A percentile compares a stretch with the other conserved stretches of the same genome.
Evolutionary conservation across 495 filamentous ascomycete genomes (phyloP).

Genomic region (Tuber calosporum): DNA sequence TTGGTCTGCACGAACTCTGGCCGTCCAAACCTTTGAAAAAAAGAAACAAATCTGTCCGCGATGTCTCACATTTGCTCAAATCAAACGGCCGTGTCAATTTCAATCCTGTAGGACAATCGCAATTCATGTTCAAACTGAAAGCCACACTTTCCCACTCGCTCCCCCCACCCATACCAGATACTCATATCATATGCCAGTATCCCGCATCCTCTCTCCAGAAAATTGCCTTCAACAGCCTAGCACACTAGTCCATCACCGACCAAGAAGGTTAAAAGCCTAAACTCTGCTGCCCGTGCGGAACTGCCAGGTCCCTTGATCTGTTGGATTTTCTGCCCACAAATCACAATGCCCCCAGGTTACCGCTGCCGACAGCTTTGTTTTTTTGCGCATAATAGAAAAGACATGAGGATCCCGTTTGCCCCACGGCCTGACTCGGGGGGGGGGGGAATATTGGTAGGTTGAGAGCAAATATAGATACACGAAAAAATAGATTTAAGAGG

Average conservation of each 20-base stretch:
- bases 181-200: not conserved
- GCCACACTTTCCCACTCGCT: not conserved
- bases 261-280: not conserved
- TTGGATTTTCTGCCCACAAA: not conserved
- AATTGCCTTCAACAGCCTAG: not conserved
- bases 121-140: not conserved
- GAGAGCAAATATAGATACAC: conserved; percentile 15
- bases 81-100: not conserved
- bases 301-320: not conserved
- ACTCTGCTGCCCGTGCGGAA: not conserved
- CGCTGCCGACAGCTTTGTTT: not conserved
- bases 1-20: too few relatives aligned
- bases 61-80: not conserved
- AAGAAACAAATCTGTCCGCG: not conserved
- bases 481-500: conserved; percentile 1
- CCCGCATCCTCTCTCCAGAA: not conserved
- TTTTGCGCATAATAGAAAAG: not conserved
- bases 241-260: not conserved
- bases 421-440: not conserved
- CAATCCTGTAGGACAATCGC: not conserved
- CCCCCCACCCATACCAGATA: not conserved
- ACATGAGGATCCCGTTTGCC: not conserved
- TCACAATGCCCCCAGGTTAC: too few relatives aligned
- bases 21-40: not conserved
- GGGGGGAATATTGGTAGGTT: not conserved